phyloP scores from a whole-genome alignment of 1,139 yeast species.

The Blastobotrys elegans region DNA sequence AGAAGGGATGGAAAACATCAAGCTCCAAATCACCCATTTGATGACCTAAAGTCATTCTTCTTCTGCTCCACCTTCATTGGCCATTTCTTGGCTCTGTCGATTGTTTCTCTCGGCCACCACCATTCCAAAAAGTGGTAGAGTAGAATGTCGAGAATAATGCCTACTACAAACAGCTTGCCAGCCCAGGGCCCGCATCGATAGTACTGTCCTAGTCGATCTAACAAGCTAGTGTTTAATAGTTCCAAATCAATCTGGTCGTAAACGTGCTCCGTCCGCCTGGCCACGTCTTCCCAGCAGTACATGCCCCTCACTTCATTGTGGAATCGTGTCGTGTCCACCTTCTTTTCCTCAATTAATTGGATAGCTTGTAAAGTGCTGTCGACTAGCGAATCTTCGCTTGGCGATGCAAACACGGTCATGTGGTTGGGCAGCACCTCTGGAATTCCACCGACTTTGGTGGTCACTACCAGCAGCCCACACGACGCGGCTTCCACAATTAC shows the following conservation, averaged over 20 bases:
- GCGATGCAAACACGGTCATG: conserved; percentile 90
- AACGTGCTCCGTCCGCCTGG: conserved; percentile 76
- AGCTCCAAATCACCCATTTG: conserved; percentile 9
- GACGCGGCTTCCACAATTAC: conserved; percentile 97
- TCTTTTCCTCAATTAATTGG: conserved; percentile 47
- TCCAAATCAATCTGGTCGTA: conserved; percentile 50
- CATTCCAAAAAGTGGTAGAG: conserved; percentile 60
- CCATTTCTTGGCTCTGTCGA: conserved; percentile 78
- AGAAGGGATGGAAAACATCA: conserved; percentile 8
- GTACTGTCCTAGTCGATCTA: conserved; percentile 51
- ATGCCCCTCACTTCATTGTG: conserved; percentile 72
- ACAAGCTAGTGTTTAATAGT: conserved; percentile 46
- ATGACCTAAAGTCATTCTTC: not conserved
- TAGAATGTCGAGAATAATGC: conserved; percentile 74
- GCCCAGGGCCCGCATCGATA: conserved; percentile 81
- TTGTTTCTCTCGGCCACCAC: conserved; percentile 59
- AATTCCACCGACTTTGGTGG: conserved; percentile 95
- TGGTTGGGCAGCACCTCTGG: conserved; percentile 93
- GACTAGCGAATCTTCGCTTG: conserved; percentile 76
- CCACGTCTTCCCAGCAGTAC: conserved; percentile 94
- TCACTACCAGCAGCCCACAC: conserved; percentile 89
- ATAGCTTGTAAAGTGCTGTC: conserved; percentile 67
- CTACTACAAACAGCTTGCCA: conserved; percentile 71
- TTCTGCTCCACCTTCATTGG: conserved; percentile 37
- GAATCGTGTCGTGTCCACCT: conserved; percentile 67